Percentiles rank a stretch among this genome's conserved stretches.
Evolutionary conservation across 148 eudicot species (phyloP).

Genomic region (Talinum fruticosum): DNA sequence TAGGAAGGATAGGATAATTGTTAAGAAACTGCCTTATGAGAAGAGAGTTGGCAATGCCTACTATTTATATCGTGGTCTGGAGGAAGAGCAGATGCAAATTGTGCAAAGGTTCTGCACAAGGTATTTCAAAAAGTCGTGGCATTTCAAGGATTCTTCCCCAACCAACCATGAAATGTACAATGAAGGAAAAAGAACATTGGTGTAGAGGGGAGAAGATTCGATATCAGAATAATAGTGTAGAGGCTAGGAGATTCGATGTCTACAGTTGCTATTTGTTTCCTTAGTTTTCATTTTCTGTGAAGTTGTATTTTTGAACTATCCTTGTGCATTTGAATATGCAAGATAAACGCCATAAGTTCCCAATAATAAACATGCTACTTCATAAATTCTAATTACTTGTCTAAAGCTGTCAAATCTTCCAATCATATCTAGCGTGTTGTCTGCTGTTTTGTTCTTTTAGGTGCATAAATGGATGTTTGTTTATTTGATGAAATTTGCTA

Average conservation of each 20-base stretch:
- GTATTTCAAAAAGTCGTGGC: constrained; percentile 26
- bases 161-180: constrained; percentile 38
- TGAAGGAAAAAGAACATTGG: background rate
- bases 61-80: constrained; percentile 39
- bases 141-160: constrained; percentile 38
- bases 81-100: constrained; percentile 31
- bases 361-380: background rate
- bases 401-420: background rate
- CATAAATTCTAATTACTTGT: background rate
- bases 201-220: constrained; percentile 13
- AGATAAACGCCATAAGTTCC: constrained; percentile 3
- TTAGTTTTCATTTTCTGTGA: background rate
- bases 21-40: constrained; percentile 29
- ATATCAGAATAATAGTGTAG: background rate
- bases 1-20: background rate
- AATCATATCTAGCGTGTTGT: constrained; percentile 11
- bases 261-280: constrained; percentile 2
- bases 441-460: constrained; percentile 10
- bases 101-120: constrained; percentile 24
- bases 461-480: background rate
- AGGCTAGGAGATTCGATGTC: constrained; percentile 24
- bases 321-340: constrained; percentile 4
- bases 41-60: constrained; percentile 29
- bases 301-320: no score
- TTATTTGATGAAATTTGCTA: background rate